phyloP scores from a whole-genome alignment of 2,329 filamentous ascomycete species.

The Diaporthe sp. region DNA sequence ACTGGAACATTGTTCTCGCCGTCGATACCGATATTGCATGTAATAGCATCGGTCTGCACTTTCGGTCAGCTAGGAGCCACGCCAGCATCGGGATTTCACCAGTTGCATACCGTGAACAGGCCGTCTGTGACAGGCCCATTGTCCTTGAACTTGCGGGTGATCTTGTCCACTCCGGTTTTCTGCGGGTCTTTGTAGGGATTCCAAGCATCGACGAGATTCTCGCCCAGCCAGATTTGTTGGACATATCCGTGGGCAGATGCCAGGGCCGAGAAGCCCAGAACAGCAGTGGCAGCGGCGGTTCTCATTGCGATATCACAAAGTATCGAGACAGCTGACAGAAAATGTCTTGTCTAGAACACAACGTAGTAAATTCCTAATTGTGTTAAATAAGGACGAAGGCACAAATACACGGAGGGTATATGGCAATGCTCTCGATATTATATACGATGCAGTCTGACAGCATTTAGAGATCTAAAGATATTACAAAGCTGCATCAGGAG shows the following conservation, averaged over 20 bases:
- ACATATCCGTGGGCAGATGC: constrained; percentile 4
- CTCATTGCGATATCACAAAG: background rate
- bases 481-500: background rate
- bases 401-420: background rate
- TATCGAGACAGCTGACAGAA: background rate
- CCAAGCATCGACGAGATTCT: constrained; percentile 4
- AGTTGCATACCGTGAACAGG: background rate
- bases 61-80: background rate
- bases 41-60: background rate
- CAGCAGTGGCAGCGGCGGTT: background rate
- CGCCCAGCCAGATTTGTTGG: constrained; percentile 11
- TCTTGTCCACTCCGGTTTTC: constrained; percentile 5
- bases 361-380: background rate
- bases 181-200: constrained; percentile 16
- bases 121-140: constrained; percentile 16
- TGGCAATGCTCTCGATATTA: background rate
- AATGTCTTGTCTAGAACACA: background rate
- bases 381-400: background rate
- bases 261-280: background rate
- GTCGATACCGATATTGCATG: constrained; percentile 13
- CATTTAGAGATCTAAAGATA: background rate
- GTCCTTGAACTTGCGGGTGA: constrained; percentile 12
- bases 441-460: background rate
- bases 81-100: too few relatives aligned
- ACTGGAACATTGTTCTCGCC: constrained; percentile 1